Percentiles rank a stretch among this genome's conserved stretches.
Evolutionary conservation across 345 rosid genomes (phyloP).

Genomic region (Nasturtium officinale): DNA sequence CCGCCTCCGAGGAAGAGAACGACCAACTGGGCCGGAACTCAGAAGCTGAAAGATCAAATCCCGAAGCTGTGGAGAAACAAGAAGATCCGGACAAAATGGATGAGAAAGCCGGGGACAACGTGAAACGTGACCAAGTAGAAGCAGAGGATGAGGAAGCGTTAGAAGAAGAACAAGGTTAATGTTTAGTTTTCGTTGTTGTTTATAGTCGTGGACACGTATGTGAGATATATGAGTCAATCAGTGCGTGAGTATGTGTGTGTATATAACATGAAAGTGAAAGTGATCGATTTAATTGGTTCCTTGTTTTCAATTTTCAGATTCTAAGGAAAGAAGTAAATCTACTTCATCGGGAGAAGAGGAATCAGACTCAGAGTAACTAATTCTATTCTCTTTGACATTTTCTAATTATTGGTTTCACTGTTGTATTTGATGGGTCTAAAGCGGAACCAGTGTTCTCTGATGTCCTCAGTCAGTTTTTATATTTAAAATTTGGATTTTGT

Average conservation of each 20-base stretch:
- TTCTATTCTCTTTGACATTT: constrained; percentile 20
- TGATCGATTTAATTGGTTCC: constrained; percentile 21
- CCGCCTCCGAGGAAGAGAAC: constrained; percentile 51
- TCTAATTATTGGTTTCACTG: constrained; percentile 34
- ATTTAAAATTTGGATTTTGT: background rate
- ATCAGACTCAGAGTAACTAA: constrained; percentile 59
- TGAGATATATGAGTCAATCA: constrained; percentile 6
- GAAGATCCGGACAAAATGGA: constrained; percentile 31
- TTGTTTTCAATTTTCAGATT: constrained; percentile 46
- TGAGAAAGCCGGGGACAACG: constrained; percentile 42
- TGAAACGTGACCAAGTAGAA: constrained; percentile 36
- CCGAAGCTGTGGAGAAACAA: constrained; percentile 5
- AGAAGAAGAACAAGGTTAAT: constrained; percentile 39
- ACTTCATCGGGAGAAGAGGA: constrained; percentile 59
- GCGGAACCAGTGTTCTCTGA: constrained; percentile 1
- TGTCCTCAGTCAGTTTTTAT: background rate
- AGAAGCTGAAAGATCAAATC: background rate
- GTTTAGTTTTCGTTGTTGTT: background rate
- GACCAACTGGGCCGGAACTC: constrained; percentile 39
- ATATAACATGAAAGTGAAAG: constrained; percentile 23
- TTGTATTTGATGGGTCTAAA: constrained; percentile 29
- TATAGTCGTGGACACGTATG: background rate
- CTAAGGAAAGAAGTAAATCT: constrained; percentile 56
- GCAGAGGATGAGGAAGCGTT: constrained; percentile 33
- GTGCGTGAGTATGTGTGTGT: constrained; percentile 33